phyloP scores from a whole-genome alignment of 164 flowering plant species.

The Sextonia rubra region DNA sequence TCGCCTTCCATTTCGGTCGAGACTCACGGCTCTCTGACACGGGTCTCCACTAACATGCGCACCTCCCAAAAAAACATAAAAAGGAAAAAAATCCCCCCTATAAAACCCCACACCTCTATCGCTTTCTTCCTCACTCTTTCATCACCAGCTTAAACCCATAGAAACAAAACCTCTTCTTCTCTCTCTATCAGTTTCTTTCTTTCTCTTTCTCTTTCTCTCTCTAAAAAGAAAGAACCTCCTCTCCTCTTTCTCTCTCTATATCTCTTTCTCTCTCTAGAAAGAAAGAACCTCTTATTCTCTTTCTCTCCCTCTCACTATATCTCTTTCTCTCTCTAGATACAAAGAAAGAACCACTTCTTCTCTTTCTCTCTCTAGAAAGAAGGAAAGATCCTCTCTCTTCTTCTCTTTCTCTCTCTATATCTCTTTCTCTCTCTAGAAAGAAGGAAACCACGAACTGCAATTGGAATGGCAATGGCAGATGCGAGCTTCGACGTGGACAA shows the following conservation, averaged over 20 bases:
- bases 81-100: constrained; percentile 7
- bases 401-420: constrained; percentile 1
- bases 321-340: no score
- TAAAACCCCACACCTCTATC: constrained; percentile 3
- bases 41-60: constrained; percentile 11
- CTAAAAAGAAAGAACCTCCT: no score
- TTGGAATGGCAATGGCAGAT: constrained; percentile 36
- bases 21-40: no score
- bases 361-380: no score
- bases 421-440: not conserved
- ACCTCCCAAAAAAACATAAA: no score
- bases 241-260: no score
- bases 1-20: no score
- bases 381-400: no score
- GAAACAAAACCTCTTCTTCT: not conserved
- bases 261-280: no score
- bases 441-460: constrained; percentile 11
- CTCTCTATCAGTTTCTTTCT: not conserved
- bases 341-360: no score
- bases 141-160: not conserved
- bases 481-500: constrained; percentile 72
- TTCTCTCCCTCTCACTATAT: no score
- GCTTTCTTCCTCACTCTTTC: not conserved
- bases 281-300: no score
- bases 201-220: constrained; percentile 25